Evolutionary conservation across 116 monocot species (phyloP), one percentile per base, ranked within the genome.

Genomic region (Cymodocea nodosa): DNA sequence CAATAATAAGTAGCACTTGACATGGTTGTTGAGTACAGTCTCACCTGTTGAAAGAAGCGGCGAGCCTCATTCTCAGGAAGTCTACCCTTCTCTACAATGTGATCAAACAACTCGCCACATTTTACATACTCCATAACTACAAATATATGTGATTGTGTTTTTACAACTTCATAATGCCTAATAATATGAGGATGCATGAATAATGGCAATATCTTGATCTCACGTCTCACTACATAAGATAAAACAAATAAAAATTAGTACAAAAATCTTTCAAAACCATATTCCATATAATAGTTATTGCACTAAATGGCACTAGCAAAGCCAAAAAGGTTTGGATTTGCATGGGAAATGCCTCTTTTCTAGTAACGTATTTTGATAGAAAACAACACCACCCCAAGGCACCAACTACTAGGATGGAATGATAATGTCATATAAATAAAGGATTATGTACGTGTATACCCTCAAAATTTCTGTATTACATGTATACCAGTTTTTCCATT

Each of bases 171-270:
- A 68, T 85, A 85, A 19, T 79, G 76, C 50, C 81, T 68, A 48
- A 85, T 85, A 23, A 85, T 81, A 73, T 85, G 85, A 36, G 85
- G 85, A 36, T 85, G 85, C 81, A 78, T 73, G 70, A 85, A 78
- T 15, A 85, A 52, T 70, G 73, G 75, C 63, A 85, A 37, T 64
- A 81, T 81, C 60, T 85, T 81, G 64, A 85, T 85, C 63, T 85
- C 85, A 62, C 85, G 68, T 69, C 76, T 85, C 37, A 85, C 85
- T 85, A 56, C 66, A 81, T 56, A 4, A 35, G n/a, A 65, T 71
- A 35, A 39, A 71, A 63, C 30, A 56, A 55, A 2, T 15, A 69
- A 23, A 23, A 69, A 25, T 37, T 19, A 35, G 35, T 20, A 39
- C 39, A 62, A 62, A 62, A 6, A 44, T 35, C 18, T 62, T 9